Conservation (phyloP, 2,329 filamentous ascomycete species). For the Microcyclospora tardicrescens region DNA sequence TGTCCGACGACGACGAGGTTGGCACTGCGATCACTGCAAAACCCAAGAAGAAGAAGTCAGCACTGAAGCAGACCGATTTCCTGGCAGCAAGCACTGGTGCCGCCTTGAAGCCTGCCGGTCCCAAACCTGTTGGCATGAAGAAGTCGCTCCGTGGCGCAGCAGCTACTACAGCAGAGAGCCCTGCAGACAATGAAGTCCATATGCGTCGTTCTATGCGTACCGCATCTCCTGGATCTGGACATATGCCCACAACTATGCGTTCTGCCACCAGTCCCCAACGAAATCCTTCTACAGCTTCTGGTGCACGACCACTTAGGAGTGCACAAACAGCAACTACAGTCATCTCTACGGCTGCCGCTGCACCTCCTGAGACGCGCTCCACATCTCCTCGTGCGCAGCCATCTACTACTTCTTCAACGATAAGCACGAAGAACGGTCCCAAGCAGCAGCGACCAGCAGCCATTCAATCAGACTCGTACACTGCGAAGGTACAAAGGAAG, state of each 20-base stretch:
- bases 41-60: constrained; percentile 29
- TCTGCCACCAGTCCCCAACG: constrained; percentile 8
- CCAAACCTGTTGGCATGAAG: constrained; percentile 30
- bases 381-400: constrained; percentile 14
- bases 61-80: constrained; percentile 10
- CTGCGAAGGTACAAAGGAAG: constrained; percentile 15
- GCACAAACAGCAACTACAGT: not conserved
- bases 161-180: constrained; percentile 7
- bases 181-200: constrained; percentile 13
- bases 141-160: constrained; percentile 19
- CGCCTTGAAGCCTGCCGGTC: constrained; percentile 5
- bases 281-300: constrained; percentile 3
- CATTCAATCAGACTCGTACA: not conserved
- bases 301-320: not conserved
- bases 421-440: constrained; percentile 1
- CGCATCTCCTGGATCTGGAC: no score
- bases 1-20: constrained; percentile 18
- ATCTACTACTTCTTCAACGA: not conserved
- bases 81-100: constrained; percentile 2
- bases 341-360: constrained; percentile 4
- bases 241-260: constrained; percentile 18
- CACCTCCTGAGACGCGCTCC: no score
- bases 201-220: constrained; percentile 26
- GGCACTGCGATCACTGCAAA: constrained; percentile 17
- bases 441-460: constrained; percentile 1